These are phyloP conservation scores for Floccularia luteovirens DNA, from an alignment of 768 basidiomycete species.

Conservation along the genomic window DNA sequence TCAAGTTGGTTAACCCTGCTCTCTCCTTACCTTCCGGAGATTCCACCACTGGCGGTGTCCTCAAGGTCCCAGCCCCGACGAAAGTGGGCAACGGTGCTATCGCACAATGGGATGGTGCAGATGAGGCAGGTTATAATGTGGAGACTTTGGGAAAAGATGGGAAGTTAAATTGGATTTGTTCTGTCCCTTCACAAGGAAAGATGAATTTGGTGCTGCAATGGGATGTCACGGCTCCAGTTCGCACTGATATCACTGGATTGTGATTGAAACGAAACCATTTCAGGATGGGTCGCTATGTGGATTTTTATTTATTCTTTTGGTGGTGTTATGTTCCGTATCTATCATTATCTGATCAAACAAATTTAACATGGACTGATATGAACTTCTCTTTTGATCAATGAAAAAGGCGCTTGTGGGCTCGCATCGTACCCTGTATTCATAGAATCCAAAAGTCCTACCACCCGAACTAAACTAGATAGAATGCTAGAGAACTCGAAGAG, in stretches of 20 bases:
- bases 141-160: slow-evolving; percentile 22
- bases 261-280: no score
- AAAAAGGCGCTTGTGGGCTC: no score
- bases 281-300: no score
- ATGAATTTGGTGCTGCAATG: slow-evolving; percentile 22
- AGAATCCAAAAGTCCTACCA: no score
- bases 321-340: no score
- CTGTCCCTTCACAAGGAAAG: slow-evolving; percentile 20
- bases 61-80: slow-evolving; percentile 7
- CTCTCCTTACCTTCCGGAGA: slow-evolving; percentile 10
- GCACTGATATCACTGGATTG: not conserved
- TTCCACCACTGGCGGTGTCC: not conserved
- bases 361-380: no score
- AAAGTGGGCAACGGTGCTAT: slow-evolving; percentile 15
- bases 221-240: slow-evolving; percentile 22
- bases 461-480: no score
- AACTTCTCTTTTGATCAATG: no score
- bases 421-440: no score
- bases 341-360: no score
- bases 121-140: slow-evolving; percentile 13
- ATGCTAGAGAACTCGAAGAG: no score
- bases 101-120: slow-evolving; percentile 24
- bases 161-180: slow-evolving; percentile 25
- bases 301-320: no score
- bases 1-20: slow-evolving; percentile 21